These are phyloP conservation scores for Gregarina niphandrodes DNA, from an alignment of 169 alveolate genomes.

Conservation along the genomic window DNA sequence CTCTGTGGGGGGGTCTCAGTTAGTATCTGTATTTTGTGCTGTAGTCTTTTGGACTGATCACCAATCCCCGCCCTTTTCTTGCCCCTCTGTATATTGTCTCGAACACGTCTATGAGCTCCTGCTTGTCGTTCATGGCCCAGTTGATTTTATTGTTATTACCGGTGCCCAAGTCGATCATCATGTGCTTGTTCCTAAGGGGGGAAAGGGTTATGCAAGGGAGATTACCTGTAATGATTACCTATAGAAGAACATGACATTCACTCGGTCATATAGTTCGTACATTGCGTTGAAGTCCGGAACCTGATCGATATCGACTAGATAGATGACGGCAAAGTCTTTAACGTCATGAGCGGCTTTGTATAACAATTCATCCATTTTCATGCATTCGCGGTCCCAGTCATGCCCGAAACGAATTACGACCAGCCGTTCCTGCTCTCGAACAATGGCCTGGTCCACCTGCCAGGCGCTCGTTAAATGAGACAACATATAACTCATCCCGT, in stretches of 20 bases:
- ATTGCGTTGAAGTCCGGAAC: slow-evolving; percentile 96
- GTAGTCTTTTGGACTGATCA: slow-evolving; percentile 80
- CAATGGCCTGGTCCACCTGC: slow-evolving; percentile 95
- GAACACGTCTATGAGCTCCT: slow-evolving; percentile 84
- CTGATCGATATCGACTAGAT: slow-evolving; percentile 80
- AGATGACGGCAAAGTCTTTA: slow-evolving; percentile 76
- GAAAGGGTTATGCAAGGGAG: background rate
- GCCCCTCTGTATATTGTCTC: slow-evolving; percentile 92
- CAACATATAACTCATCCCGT: slow-evolving; percentile 92
- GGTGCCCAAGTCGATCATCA: slow-evolving; percentile 95
- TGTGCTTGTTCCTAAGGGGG: slow-evolving; percentile 71
- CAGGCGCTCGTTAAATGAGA: slow-evolving; percentile 91
- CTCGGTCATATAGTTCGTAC: slow-evolving; percentile 94
- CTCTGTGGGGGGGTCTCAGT: too few relatives aligned
- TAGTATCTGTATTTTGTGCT: slow-evolving; percentile 20
- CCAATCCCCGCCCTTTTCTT: slow-evolving; percentile 87
- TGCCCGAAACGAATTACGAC: slow-evolving; percentile 90
- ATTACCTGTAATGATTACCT: slow-evolving; percentile 50
- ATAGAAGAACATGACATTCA: slow-evolving; percentile 89
- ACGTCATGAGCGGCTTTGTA: slow-evolving; percentile 82
- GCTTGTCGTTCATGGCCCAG: slow-evolving; percentile 87
- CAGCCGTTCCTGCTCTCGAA: slow-evolving; percentile 81
- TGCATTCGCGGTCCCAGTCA: slow-evolving; percentile 86
- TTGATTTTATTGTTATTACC: slow-evolving; percentile 92
- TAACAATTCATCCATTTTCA: slow-evolving; percentile 88